phyloP scores from a whole-genome alignment of 2,329 filamentous ascomycete species.

The Aspergillus ustus region DNA sequence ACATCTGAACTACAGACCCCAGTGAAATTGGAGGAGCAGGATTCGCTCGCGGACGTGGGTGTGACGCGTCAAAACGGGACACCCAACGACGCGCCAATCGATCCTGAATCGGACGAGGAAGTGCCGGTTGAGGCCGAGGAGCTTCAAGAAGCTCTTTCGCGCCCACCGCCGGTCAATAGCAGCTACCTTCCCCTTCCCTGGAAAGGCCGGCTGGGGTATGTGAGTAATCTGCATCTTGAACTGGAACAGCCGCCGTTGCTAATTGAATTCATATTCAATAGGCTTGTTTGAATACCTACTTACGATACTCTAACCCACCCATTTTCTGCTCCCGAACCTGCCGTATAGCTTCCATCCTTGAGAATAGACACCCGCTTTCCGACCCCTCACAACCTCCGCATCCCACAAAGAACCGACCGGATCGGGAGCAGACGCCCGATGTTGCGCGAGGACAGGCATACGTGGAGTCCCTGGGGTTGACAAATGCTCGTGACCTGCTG shows the following conservation, averaged over 20 bases:
- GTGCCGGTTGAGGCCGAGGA: slow-evolving; percentile 60
- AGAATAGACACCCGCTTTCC: slow-evolving; percentile 80
- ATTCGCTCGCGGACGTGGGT: not conserved
- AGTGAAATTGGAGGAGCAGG: slow-evolving; percentile 1
- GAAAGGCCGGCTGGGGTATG: slow-evolving; percentile 88
- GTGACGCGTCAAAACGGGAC: slow-evolving; percentile 20
- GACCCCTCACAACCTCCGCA: slow-evolving; percentile 79
- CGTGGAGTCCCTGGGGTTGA: slow-evolving; percentile 75
- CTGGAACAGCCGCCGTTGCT: not conserved
- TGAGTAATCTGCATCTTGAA: slow-evolving; percentile 49
- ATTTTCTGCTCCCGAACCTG: slow-evolving; percentile 92
- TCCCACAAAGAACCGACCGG: slow-evolving; percentile 81
- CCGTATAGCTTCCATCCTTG: slow-evolving; percentile 85
- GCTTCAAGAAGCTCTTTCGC: slow-evolving; percentile 60
- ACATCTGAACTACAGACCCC: not conserved
- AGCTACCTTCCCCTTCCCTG: slow-evolving; percentile 83
- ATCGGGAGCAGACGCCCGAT: slow-evolving; percentile 71
- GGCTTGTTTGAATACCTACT: slow-evolving; percentile 92
- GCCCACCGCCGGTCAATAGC: slow-evolving; percentile 81
- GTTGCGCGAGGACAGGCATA: slow-evolving; percentile 70
- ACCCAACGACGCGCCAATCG: slow-evolving; percentile 34
- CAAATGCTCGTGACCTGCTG: slow-evolving; percentile 79
- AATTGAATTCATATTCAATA: slow-evolving; percentile 32
- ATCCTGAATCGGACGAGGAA: slow-evolving; percentile 61
- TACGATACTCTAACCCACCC: slow-evolving; percentile 78